phyloP scores from a whole-genome alignment of 768 basidiomycete species.

The Hirschioporus abietinus region DNA sequence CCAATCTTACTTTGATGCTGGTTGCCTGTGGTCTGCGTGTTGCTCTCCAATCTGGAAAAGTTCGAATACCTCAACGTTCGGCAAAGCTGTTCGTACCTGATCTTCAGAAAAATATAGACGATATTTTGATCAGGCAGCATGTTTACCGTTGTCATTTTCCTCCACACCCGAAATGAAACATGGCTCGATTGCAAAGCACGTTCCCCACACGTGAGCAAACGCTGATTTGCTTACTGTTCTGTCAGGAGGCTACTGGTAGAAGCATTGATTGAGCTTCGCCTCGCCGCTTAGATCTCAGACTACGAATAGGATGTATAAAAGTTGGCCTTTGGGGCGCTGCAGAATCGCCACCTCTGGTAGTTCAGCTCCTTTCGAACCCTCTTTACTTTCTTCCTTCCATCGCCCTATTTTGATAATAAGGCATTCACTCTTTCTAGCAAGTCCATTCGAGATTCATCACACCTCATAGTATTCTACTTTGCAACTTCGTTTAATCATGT shows the following conservation, averaged over 20 bases:
- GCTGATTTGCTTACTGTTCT: background rate
- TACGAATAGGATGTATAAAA: background rate
- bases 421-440: background rate
- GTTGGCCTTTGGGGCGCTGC: background rate
- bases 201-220: background rate
- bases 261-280: too few relatives aligned
- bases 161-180: background rate
- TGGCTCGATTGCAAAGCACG: background rate
- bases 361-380: background rate
- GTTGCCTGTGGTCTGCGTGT: background rate
- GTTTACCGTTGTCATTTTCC: background rate
- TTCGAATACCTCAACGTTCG: background rate
- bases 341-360: background rate
- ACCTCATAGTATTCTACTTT: background rate
- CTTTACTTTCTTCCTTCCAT: background rate
- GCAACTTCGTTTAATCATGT: background rate
- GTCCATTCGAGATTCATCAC: background rate
- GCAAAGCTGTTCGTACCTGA: background rate
- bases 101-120: background rate
- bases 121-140: background rate
- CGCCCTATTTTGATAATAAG: background rate
- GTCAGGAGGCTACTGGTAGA: too few relatives aligned
- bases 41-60: background rate
- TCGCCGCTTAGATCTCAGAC: too few relatives aligned
- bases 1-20: background rate